Base-by-base conservation (phyloP, 1,284 basidiomycete genomes). In the Ustilago nuda region DNA sequence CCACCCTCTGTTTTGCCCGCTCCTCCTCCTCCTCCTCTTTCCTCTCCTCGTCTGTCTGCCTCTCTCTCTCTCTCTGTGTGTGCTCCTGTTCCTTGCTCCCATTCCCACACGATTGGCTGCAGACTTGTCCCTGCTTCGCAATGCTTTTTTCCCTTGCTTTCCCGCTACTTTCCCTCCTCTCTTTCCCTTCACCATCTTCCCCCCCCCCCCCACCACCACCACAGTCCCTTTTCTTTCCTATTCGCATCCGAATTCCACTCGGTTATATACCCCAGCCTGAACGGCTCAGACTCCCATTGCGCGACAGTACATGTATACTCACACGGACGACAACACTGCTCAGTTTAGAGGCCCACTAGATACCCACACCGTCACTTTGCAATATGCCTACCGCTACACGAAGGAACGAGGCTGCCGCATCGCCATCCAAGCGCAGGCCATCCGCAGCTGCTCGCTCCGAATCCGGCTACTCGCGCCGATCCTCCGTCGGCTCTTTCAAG, bases 401-500 rank as follows among this genome's bases (percentile, higher is more conserved):
- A 23, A 61, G 55, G 7, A 62, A 35, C 17, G 54, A 56, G 5
- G 12, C 58, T 8, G 35, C 58, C 2, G 62, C 52, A 23, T 45
- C 65, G 4, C 13, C n/a, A 0, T 39, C 57, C 2, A 72, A 72
- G 64, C 60, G 64, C 19, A 46, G 56, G 2, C 70, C 70, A 39
- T 66, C 64, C 15, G 70, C 45, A 30, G 41, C 64, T n/a, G 70
- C 53, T 27, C 67, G 64, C 12, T 66, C 67, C 5, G 72, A 75
- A 58, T 70, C 67, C 7, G 67, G 66, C 43, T 56, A 63, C 33
- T 70, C 66, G 32, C 63, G 74, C 35, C 61, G 69, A 17, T 76
- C 69, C 19, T 76, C 74, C 17, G 23, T 51, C 19, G 63, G 66
- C 39, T 76, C 74, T 5, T 72, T 72, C 60, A 72, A 57, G 48